Percentiles rank a stretch among this genome's conserved stretches.
Conservation (phyloP, 495 filamentous ascomycete genomes). For the Aspergillus baeticus region DNA sequence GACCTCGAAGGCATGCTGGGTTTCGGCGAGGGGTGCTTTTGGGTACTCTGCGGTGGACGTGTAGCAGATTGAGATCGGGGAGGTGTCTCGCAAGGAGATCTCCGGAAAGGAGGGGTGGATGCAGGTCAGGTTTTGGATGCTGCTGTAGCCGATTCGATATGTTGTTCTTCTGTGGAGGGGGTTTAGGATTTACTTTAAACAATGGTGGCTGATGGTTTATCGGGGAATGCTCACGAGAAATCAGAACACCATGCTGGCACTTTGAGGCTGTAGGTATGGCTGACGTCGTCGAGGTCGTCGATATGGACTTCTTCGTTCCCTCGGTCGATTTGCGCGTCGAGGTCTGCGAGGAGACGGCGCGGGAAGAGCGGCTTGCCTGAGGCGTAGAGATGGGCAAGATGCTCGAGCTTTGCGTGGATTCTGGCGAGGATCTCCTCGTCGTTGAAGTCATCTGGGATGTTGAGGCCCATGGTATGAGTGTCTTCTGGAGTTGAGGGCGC, state of each 20-base stretch:
- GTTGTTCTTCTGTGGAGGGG: slow-evolving; percentile 10
- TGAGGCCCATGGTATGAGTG: not conserved
- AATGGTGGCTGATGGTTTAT: not conserved
- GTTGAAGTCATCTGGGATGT: not conserved
- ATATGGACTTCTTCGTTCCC: slow-evolving; percentile 18
- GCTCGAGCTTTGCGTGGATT: slow-evolving; percentile 7
- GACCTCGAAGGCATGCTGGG: not conserved
- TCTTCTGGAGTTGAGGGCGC: not conserved
- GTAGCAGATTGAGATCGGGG: slow-evolving; percentile 22
- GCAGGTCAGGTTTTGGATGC: slow-evolving; percentile 19
- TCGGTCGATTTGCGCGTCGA: slow-evolving; percentile 19
- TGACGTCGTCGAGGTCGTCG: slow-evolving; percentile 16
- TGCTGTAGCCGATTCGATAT: slow-evolving; percentile 24
- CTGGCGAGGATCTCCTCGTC: slow-evolving; percentile 11
- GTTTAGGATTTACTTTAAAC: not conserved
- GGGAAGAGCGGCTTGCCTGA: slow-evolving; percentile 24
- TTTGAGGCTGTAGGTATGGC: slow-evolving; percentile 15
- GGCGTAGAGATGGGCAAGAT: slow-evolving; percentile 15
- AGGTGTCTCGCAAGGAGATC: slow-evolving; percentile 13
- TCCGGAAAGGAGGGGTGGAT: slow-evolving; percentile 19
- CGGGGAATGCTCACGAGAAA: slow-evolving; percentile 14
- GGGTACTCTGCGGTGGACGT: slow-evolving; percentile 6
- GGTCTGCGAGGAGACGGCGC: slow-evolving; percentile 20
- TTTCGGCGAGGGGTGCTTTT: slow-evolving; percentile 4
- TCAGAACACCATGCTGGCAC: slow-evolving; percentile 19